phyloP scores from a whole-genome alignment of 176 grass and related monocot species.

The Areca catechu region DNA sequence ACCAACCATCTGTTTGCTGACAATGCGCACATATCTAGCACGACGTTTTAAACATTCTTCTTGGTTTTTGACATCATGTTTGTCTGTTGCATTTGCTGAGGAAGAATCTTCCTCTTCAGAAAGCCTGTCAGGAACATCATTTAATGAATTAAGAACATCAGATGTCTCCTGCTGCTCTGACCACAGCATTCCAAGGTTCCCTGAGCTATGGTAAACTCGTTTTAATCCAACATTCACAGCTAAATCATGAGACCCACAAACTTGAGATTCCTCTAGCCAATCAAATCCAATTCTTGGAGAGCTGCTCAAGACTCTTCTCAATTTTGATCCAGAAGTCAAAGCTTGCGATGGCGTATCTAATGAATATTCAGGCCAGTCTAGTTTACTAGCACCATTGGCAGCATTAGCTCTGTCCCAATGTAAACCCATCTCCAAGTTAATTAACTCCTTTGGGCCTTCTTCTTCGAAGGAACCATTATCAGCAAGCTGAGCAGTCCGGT shows the following conservation, averaged over 20 bases:
- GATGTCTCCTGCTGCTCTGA: conserved; percentile 47
- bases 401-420: background rate
- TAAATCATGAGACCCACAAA: conserved; percentile 3
- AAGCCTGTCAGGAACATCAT: conserved; percentile 28
- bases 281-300: conserved; percentile 2
- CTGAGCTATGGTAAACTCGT: conserved; percentile 47
- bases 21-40: conserved; percentile 35
- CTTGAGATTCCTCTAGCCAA: conserved; percentile 1
- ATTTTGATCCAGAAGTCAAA: conserved; percentile 11
- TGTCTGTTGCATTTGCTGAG: conserved; percentile 9
- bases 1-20: conserved; percentile 71
- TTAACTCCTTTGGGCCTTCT: no score
- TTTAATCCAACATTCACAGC: conserved; percentile 28
- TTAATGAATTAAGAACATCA: conserved; percentile 39
- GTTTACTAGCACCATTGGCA: background rate
- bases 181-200: conserved; percentile 57
- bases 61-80: background rate
- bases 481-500: no score
- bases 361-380: conserved; percentile 54
- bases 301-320: conserved; percentile 39
- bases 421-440: background rate
- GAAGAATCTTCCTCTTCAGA: conserved; percentile 31
- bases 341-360: conserved; percentile 27
- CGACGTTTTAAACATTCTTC: conserved; percentile 5
- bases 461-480: no score